phyloP scores from a whole-genome alignment of 1,139 yeast genomes.

The Fermentozyma sake region DNA sequence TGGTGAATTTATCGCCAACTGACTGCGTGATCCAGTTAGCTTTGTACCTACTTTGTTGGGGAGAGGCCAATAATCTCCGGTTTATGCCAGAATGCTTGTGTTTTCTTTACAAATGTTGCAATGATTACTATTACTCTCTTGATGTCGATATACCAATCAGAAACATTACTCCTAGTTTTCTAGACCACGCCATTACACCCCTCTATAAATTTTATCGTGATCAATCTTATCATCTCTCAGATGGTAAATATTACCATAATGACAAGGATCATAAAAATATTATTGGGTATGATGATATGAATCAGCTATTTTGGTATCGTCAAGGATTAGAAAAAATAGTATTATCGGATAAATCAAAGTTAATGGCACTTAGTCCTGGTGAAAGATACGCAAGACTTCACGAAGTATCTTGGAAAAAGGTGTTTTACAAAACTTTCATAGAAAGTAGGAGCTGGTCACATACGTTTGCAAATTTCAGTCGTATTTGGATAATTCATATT shows the following conservation, averaged over 20 bases:
- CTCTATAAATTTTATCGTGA: constrained; percentile 57
- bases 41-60: constrained; percentile 76
- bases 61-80: constrained; percentile 79
- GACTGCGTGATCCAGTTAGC: constrained; percentile 65
- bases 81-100: constrained; percentile 86
- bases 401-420: constrained; percentile 46
- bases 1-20: constrained; percentile 49
- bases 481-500: constrained; percentile 61
- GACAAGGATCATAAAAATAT: constrained; percentile 51
- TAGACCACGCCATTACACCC: constrained; percentile 73
- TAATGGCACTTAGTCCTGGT: constrained; percentile 40
- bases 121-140: constrained; percentile 56
- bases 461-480: constrained; percentile 49
- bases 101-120: constrained; percentile 73
- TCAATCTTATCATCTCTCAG: constrained; percentile 42
- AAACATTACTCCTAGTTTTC: constrained; percentile 28
- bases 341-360: constrained; percentile 29
- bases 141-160: constrained; percentile 24
- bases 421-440: constrained; percentile 49
- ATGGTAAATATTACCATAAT: constrained; percentile 34
- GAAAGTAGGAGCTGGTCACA: constrained; percentile 62
- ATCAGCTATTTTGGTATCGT: constrained; percentile 58
- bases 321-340: constrained; percentile 44
- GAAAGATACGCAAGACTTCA: constrained; percentile 43
- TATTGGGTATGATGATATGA: constrained; percentile 63